Percentiles rank a stretch among this genome's conserved stretches.
Conservation (phyloP, 73 alveolate genomes). For the Halteria grandinella region DNA sequence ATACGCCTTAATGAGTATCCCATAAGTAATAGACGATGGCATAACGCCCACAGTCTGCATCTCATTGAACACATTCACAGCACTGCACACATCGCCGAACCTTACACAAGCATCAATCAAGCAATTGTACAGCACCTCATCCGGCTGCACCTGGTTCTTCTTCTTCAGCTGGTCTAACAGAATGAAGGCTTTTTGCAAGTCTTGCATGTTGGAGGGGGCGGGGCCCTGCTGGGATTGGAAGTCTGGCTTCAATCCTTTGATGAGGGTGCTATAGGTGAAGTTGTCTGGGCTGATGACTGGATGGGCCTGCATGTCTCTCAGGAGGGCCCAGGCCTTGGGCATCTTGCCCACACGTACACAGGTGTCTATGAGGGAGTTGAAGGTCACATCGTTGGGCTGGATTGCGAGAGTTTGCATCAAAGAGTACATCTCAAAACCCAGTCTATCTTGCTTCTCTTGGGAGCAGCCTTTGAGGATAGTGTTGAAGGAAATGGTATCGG, state of each 20-base stretch:
- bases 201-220: constrained; percentile 33
- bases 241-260: constrained; percentile 84
- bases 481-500: constrained; percentile 91
- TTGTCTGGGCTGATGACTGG: constrained; percentile 83
- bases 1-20: constrained; percentile 93
- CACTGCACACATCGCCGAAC: constrained; percentile 73
- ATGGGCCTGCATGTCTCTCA: constrained; percentile 82
- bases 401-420: constrained; percentile 74
- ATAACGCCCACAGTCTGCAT: constrained; percentile 81
- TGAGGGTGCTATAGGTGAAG: constrained; percentile 91
- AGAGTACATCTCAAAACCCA: constrained; percentile 81
- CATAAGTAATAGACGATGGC: constrained; percentile 91
- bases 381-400: constrained; percentile 93
- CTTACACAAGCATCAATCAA: constrained; percentile 95
- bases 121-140: constrained; percentile 93
- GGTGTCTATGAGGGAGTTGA: constrained; percentile 92
- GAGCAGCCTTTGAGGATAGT: constrained; percentile 96
- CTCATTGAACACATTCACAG: constrained; percentile 85
- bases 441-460: constrained; percentile 73
- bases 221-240: constrained; percentile 19
- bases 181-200: constrained; percentile 79
- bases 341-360: constrained; percentile 86
- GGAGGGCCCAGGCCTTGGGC: constrained; percentile 75
- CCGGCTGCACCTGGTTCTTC: constrained; percentile 74
- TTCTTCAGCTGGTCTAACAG: constrained; percentile 77